These are phyloP conservation scores for Linaria vulgaris DNA, from an alignment of 257 asterid genomes.

Conservation along the genomic window DNA sequence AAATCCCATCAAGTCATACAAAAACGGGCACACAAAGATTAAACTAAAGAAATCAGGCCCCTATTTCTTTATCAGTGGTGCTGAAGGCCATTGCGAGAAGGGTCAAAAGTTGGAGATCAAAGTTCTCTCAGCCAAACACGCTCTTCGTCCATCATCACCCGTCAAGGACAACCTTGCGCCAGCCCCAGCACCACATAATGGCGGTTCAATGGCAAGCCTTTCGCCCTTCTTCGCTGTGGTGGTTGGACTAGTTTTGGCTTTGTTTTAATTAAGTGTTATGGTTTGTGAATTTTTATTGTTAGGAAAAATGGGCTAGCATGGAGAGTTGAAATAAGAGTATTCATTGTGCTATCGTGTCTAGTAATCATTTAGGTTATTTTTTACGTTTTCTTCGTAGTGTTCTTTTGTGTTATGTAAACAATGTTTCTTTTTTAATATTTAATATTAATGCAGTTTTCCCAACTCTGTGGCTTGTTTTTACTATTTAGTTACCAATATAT, in stretches of 20 bases:
- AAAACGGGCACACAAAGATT: conserved; percentile 46
- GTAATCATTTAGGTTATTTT: too few relatives aligned
- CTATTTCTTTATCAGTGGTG: conserved; percentile 68
- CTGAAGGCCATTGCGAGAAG: conserved; percentile 53
- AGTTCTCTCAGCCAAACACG: conserved; percentile 43
- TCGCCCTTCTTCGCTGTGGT: conserved; percentile 9
- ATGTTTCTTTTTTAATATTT: too few relatives aligned
- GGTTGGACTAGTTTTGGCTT: conserved; percentile 25
- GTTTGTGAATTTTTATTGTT: too few relatives aligned
- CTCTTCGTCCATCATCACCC: background rate
- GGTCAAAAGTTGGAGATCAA: conserved; percentile 50
- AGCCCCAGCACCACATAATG: conserved; percentile 41
- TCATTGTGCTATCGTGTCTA: too few relatives aligned
- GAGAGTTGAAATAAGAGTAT: too few relatives aligned
- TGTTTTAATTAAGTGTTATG: conserved; percentile 10
- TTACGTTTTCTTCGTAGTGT: too few relatives aligned
- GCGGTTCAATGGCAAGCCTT: conserved; percentile 11
- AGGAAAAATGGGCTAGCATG: too few relatives aligned
- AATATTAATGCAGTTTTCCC: too few relatives aligned
- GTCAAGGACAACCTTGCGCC: conserved; percentile 18
- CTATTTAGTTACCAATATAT: too few relatives aligned
- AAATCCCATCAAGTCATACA: conserved; percentile 39
- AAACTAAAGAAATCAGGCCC: conserved; percentile 44
- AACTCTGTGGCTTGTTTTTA: too few relatives aligned
- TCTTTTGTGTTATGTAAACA: too few relatives aligned